Evolutionary conservation across 2,329 filamentous ascomycete genomes (phyloP), one percentile per base, ranked within the genome.

Genomic region (Microcyclosporella mali): DNA sequence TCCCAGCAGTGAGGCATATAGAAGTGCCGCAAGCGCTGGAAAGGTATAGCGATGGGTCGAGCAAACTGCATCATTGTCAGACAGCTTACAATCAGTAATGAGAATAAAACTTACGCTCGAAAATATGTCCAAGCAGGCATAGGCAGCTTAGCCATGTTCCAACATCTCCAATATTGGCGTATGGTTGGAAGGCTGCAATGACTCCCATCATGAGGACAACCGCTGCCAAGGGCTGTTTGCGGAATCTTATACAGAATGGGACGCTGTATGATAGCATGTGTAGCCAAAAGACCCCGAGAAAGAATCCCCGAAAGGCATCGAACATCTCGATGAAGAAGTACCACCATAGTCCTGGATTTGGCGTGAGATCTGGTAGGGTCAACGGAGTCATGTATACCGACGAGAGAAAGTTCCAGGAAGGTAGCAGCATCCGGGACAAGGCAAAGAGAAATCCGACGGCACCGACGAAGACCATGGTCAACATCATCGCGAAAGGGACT

Each of bases 251-350:
- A 10, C 84, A 88, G 32, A 98, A 71, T 0, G 87, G 90, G 12
- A 84, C 85, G 28, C 94, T 86, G 66, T 98, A 98, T 30, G 85
- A 84, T 0, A 85, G 81, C 45, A 97, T 79, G 62, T 98, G 92
- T 47, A 98, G 77, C 88, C 94, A 97, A 70, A 98, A 98, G 37
- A 98, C 89, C 41, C 86, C 92, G 2, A 98, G 78, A 74, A 97
- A 98, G 73, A 98, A 98, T 56, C 85, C 83, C 30, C 92, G 79
- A 75, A 98, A 98, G 1, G 89, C 90, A 68, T 98, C 92, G 64
- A 98, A 98, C 81, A 98, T 98, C 63, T 98, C 90, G 55, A 94
- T 94, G 63, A 98, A 97, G 69, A 98, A 98, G 68, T 98, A 98
- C 92, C 92, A 98, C 92, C 92, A 98, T 1, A 98, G 74, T 1